A percentile compares a stretch with the other conserved stretches of the same genome.
phyloP scores from a whole-genome alignment of 225 moss, liverwort and hornwort genomes.

The Rhytidiadelphus loreus region DNA sequence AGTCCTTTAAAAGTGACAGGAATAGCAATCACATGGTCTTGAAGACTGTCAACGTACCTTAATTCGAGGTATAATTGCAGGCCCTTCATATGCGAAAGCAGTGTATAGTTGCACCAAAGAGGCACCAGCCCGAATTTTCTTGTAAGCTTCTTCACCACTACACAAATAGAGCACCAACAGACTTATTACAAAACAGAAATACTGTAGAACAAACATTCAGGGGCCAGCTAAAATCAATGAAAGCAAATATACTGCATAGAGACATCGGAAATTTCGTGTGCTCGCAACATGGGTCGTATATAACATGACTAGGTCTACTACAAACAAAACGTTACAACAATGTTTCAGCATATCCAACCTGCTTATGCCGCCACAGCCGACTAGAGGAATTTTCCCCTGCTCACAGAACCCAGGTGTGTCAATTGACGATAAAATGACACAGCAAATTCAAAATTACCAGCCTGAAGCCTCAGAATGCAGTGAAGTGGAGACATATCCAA shows the following conservation, averaged over 20 bases:
- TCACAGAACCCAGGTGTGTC: neutral
- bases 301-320: neutral
- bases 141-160: slow-evolving; percentile 92
- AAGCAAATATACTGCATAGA: neutral
- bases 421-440: neutral
- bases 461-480: neutral
- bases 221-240: neutral
- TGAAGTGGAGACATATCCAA: neutral
- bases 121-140: slow-evolving; percentile 94
- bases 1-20: neutral
- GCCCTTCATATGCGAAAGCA: slow-evolving; percentile 86
- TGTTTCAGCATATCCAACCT: slow-evolving; percentile 18
- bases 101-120: slow-evolving; percentile 95
- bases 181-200: neutral
- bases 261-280: neutral
- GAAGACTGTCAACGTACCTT: slow-evolving; percentile 29
- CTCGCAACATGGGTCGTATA: neutral
- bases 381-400: slow-evolving; percentile 69
- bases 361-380: slow-evolving; percentile 71
- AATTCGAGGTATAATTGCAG: slow-evolving; percentile 72
- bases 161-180: too few species aligned
- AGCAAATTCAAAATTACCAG: neutral
- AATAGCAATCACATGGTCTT: neutral
- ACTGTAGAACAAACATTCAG: neutral
- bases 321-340: neutral